Percentiles rank a stretch among this genome's conserved stretches.
Conservation (phyloP, 352 stramenopile species). For the Salisapilia sapeloensis region DNA sequence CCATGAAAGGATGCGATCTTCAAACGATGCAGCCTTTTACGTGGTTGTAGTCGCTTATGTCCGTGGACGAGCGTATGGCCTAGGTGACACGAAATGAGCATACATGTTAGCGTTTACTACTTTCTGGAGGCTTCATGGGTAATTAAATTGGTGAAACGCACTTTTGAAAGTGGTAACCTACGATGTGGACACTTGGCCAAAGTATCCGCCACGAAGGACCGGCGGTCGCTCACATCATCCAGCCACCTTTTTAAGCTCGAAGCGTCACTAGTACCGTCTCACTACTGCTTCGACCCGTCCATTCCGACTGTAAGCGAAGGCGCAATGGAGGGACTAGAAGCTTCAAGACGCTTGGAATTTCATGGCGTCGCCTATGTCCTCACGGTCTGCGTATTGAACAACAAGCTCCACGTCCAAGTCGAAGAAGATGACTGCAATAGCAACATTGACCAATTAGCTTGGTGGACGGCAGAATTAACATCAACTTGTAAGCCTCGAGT, state of each 20-base stretch:
- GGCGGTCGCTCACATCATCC: not conserved
- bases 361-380: constrained; percentile 61
- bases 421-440: constrained; percentile 20
- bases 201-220: not conserved
- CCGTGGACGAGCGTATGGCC: no score
- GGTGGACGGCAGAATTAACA: no score
- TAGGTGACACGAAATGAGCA: not conserved
- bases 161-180: not conserved
- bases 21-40: no score
- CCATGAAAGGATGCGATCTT: no score
- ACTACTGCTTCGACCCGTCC: not conserved
- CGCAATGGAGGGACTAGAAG: constrained; percentile 48
- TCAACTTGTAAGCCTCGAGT: no score
- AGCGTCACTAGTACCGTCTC: not conserved
- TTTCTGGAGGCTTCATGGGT: not conserved
- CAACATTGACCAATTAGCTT: constrained; percentile 3
- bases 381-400: constrained; percentile 33
- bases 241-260: not conserved
- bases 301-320: no score
- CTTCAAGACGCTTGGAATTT: constrained; percentile 37
- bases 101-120: not conserved
- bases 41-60: no score
- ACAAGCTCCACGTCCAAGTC: constrained; percentile 51
- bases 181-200: not conserved
- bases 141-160: not conserved